phyloP scores from a whole-genome alignment of 257 asterid species.

The Anisodus acutangulus region DNA sequence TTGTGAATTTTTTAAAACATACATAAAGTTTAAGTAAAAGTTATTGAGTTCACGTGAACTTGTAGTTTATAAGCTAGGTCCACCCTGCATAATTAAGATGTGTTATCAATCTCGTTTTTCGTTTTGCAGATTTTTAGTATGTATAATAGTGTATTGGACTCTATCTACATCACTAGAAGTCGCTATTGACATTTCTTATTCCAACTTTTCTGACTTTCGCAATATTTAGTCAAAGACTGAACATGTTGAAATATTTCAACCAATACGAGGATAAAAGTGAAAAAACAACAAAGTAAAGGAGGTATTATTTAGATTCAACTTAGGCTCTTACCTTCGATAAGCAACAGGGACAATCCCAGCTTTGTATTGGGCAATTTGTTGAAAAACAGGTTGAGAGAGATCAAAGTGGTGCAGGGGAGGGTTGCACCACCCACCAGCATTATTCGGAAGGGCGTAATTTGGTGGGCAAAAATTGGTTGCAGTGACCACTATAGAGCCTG shows the following conservation, averaged over 20 bases:
- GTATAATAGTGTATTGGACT: no score
- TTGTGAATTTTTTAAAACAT: no score
- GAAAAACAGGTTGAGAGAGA: conserved; percentile 50
- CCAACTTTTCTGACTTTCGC: background rate
- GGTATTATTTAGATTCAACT: background rate
- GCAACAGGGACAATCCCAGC: conserved; percentile 52
- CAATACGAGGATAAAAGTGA: background rate
- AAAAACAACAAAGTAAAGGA: background rate
- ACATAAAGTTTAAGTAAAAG: no score
- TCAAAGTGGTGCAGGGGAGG: conserved; percentile 55
- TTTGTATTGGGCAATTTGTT: conserved; percentile 41
- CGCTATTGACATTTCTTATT: background rate
- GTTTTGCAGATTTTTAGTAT: background rate
- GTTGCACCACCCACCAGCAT: conserved; percentile 58
- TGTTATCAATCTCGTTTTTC: background rate
- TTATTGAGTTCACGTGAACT: background rate
- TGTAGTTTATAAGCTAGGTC: background rate
- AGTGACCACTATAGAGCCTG: conserved; percentile 42
- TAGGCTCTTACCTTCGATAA: conserved; percentile 39
- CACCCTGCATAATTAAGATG: background rate
- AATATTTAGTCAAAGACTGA: background rate
- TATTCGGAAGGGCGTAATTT: conserved; percentile 44
- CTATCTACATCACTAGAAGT: no score
- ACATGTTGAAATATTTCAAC: background rate
- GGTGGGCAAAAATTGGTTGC: conserved; percentile 54